Evolutionary conservation across 768 basidiomycete species (phyloP).

Genomic region (Candolleomyces aberdarensis): DNA sequence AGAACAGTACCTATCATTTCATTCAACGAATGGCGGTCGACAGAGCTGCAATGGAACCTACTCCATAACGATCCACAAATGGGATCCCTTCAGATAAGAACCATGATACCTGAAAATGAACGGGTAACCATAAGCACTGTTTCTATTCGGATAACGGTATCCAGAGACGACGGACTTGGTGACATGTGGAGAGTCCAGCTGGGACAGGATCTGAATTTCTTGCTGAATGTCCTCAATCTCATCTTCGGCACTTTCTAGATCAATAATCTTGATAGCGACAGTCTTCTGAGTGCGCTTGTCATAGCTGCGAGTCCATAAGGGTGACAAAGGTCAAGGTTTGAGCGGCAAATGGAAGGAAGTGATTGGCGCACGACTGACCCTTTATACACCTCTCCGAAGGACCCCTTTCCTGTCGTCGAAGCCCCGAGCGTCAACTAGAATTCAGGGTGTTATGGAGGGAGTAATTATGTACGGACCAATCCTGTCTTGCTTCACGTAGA

Average conservation of each 20-base stretch:
- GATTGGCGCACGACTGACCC: conserved; percentile 51
- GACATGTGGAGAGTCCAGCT: conserved; percentile 93
- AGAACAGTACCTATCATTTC: conserved; percentile 76
- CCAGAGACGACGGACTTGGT: conserved; percentile 67
- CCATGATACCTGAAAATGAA: conserved; percentile 75
- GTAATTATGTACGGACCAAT: conserved; percentile 59
- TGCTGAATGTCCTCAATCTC: conserved; percentile 99
- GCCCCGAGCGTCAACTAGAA: conserved; percentile 9
- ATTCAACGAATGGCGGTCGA: conserved; percentile 8
- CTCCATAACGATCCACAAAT: conserved; percentile 99
- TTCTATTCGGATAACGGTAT: neutral
- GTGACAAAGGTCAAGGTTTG: conserved; percentile 6
- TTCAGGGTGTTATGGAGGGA: conserved; percentile 2
- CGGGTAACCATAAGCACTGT: conserved; percentile 12
- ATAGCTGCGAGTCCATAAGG: conserved; percentile 49
- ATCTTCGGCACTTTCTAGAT: conserved; percentile 97
- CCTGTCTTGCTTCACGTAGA: conserved; percentile 95
- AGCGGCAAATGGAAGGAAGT: conserved; percentile 14
- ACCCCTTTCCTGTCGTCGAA: conserved; percentile 77
- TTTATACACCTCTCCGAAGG: conserved; percentile 99
- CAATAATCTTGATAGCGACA: conserved; percentile 99
- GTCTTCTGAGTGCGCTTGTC: conserved; percentile 95
- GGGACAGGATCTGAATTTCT: conserved; percentile 96
- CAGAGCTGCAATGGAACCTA: conserved; percentile 31
- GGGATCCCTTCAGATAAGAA: conserved; percentile 90